phyloP scores from a whole-genome alignment of 2,329 filamentous ascomycete species.

The Ambrosiella beaveri region DNA sequence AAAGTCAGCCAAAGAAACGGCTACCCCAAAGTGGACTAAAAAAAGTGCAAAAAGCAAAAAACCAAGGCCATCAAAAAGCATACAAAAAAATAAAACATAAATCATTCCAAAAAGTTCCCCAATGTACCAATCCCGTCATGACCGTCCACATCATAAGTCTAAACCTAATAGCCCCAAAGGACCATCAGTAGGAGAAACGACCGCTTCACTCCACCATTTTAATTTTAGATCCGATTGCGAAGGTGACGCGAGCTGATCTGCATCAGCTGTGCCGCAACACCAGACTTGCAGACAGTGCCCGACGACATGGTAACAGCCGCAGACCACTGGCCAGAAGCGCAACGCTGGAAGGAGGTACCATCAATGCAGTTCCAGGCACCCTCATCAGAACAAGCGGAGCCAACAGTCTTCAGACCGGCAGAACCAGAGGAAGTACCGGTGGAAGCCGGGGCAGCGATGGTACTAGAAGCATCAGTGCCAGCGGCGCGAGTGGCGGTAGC shows the following conservation, averaged over 20 bases:
- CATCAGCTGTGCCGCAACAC: constrained; percentile 6
- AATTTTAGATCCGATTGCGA: background rate
- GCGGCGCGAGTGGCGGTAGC: constrained; percentile 15
- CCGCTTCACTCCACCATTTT: background rate
- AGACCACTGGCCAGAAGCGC: constrained; percentile 41
- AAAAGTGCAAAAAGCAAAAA: constrained; percentile 6
- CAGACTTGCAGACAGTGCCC: constrained; percentile 33
- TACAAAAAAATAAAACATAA: background rate
- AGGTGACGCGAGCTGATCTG: background rate
- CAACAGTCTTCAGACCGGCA: constrained; percentile 20
- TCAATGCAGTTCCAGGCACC: constrained; percentile 40
- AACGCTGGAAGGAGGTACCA: constrained; percentile 42
- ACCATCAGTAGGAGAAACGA: background rate
- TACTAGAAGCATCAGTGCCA: constrained; percentile 17
- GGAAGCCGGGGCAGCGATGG: constrained; percentile 15
- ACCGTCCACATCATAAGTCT: background rate
- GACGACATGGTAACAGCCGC: constrained; percentile 29
- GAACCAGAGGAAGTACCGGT: constrained; percentile 13
- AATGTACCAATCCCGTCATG: constrained; percentile 4
- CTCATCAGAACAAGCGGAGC: constrained; percentile 32
- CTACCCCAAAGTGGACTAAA: background rate
- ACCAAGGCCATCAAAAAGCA: background rate
- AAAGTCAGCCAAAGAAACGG: constrained; percentile 1
- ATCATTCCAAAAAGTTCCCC: constrained; percentile 1
- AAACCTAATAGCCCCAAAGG: background rate